phyloP scores from a whole-genome alignment of 176 grass and related monocot species.

The Triticum urartu region DNA sequence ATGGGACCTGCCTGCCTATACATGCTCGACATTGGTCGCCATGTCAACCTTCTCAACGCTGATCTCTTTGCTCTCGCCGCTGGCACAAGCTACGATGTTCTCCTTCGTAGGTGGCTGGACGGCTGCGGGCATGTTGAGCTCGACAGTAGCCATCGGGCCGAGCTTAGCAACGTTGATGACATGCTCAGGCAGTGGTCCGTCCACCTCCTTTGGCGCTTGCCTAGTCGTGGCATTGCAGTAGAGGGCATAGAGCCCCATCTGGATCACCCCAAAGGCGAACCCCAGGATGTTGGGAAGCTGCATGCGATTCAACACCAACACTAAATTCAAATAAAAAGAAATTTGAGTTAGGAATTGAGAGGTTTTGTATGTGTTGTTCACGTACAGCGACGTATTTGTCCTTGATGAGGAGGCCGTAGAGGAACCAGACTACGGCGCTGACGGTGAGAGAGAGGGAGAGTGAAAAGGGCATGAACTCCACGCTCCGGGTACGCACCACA shows the following conservation, averaged over 20 bases:
- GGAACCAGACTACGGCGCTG: no score
- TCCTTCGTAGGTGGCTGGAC: no score
- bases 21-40: neutral
- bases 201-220: neutral
- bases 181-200: neutral
- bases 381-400: no score
- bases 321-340: no score
- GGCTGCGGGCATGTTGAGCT: neutral
- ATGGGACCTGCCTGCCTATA: neutral
- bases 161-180: constrained; percentile 33
- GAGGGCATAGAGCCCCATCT: constrained; percentile 58
- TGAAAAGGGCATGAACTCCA: constrained; percentile 89
- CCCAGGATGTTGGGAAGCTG: constrained; percentile 70
- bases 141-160: neutral
- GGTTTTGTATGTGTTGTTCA: no score
- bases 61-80: neutral
- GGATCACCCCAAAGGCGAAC: constrained; percentile 52
- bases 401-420: no score
- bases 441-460: constrained; percentile 70
- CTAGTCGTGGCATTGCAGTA: constrained; percentile 21
- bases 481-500: constrained; percentile 69
- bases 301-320: neutral
- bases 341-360: no score
- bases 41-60: neutral
- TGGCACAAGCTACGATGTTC: neutral